phyloP scores from a whole-genome alignment of 345 rosid genomes.

The Luvunga scandens region DNA sequence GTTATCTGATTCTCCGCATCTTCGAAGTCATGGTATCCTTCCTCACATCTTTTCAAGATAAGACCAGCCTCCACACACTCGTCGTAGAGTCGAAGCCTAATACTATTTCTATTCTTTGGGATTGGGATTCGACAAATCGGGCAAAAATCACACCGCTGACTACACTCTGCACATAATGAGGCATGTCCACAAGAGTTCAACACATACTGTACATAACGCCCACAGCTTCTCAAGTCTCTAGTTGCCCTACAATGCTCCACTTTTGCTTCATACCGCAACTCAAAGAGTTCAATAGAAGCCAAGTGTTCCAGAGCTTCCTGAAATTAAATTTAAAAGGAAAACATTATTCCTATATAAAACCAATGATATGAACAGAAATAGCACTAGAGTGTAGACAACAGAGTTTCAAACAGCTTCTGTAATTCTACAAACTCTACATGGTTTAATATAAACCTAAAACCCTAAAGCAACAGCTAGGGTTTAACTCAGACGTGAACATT shows the following conservation, averaged over 20 bases:
- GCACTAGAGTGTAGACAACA: not conserved
- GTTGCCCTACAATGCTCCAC: conserved; percentile 88
- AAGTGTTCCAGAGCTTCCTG: conserved; percentile 90
- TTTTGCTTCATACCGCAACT: conserved; percentile 81
- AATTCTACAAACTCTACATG: not conserved
- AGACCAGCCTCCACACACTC: conserved; percentile 87
- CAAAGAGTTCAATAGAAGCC: conserved; percentile 70
- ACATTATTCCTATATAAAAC: not conserved
- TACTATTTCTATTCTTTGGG: conserved; percentile 38
- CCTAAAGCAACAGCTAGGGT: conserved; percentile 12
- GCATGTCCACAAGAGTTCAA: conserved; percentile 89
- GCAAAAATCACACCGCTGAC: conserved; percentile 79
- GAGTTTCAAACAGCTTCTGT: not conserved
- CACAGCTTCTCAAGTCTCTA: conserved; percentile 90
- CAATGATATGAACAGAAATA: not conserved
- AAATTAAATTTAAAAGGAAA: conserved; percentile 20
- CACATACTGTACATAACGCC: conserved; percentile 61
- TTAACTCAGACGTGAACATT: not conserved
- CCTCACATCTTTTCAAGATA: conserved; percentile 50
- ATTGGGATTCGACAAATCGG: conserved; percentile 75
- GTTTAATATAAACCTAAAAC: conserved; percentile 12
- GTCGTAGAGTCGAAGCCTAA: conserved; percentile 67
- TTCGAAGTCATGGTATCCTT: conserved; percentile 56
- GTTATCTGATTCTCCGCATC: conserved; percentile 55
- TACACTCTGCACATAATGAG: conserved; percentile 81